Percentiles rank a stretch among this genome's conserved stretches.
phyloP scores from a whole-genome alignment of 305 asterid species.

The Fraxinus latifolia region DNA sequence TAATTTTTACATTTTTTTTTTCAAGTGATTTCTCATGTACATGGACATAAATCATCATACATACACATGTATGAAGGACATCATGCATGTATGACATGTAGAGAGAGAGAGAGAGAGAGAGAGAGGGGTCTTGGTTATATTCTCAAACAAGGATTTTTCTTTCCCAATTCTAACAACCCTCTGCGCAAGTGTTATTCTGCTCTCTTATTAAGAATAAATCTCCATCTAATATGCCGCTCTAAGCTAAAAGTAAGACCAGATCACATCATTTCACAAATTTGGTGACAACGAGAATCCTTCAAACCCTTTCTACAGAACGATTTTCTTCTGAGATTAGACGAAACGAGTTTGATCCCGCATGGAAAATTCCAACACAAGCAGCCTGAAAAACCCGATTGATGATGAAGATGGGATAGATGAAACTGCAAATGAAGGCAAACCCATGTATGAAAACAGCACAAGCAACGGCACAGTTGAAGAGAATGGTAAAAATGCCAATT shows the following conservation, averaged over 20 bases:
- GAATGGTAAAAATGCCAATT: slow-evolving; percentile 42
- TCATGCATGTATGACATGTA: slow-evolving; percentile 12
- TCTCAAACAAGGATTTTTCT: slow-evolving; percentile 47
- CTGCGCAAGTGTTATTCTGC: slow-evolving; percentile 34
- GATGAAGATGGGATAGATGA: slow-evolving; percentile 20
- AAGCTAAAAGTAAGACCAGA: slow-evolving; percentile 9
- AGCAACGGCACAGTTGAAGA: slow-evolving; percentile 89
- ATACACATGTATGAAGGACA: slow-evolving; percentile 2
- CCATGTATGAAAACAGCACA: slow-evolving; percentile 45
- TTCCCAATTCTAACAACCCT: slow-evolving; percentile 79
- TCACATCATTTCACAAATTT: slow-evolving; percentile 19
- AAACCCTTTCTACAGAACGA: neutral
- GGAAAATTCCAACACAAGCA: slow-evolving; percentile 40
- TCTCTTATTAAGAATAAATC: slow-evolving; percentile 19
- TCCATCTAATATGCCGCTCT: slow-evolving; percentile 34
- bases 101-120: neutral
- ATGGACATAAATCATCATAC: neutral
- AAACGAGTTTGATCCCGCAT: slow-evolving; percentile 17
- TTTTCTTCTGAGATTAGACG: slow-evolving; percentile 18
- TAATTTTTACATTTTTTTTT: neutral
- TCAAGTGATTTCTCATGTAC: neutral
- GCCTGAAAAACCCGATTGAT: slow-evolving; percentile 23
- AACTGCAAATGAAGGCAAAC: slow-evolving; percentile 19
- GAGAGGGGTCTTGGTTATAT: slow-evolving; percentile 45
- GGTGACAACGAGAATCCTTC: neutral